Evolutionary conservation across 495 filamentous ascomycete genomes (phyloP), one percentile per base, ranked within the genome.

Genomic region (Penicillium waksmanii): DNA sequence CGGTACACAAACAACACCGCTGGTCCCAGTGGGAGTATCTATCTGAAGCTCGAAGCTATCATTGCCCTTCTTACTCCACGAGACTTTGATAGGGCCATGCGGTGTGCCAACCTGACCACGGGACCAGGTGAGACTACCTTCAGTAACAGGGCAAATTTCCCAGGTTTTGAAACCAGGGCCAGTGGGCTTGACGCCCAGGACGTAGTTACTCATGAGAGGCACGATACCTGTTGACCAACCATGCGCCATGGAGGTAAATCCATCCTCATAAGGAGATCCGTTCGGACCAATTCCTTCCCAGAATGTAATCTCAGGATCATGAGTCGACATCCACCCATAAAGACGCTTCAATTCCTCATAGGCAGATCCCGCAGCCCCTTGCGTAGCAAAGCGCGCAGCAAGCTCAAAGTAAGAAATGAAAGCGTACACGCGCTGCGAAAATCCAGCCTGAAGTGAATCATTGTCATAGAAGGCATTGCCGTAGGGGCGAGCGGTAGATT

Each of bases 391-490:
- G 33, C 79, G 71, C 19, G 78, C 77, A 25, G 72, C 70, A 38
- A 74, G 67, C 60, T 82, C 79, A 56, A 82, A 80, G 57, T 80
- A 80, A 13, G 79, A 80, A n/a, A 77, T 74, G 51, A 82, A 80
- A 12, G 79, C 69, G 57, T 80, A 82, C n/a, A 82, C 79, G 8
- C 77, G 71, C 13, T 74, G 46, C 2, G 71, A 71, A 60, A 70
- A 79, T 2, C 70, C 74, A 3, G 40, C 56, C 6, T 53, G 64
- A 8, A 79, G 57, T 6, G 69, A 60, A 51, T 73, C 73, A 31
- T 71, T 73, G 52, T 82, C 77, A 55, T 77, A 80, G 61, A 82
- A 80, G 7, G 79, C 65, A 59, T 80, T 78, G 18, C 79, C 78
- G 53, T 77, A 82, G 4, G 66, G 56, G 13, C 58, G 65, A 2